phyloP scores from a whole-genome alignment of 2,329 filamentous ascomycete genomes.

The Sarocladiaceae sp. region DNA sequence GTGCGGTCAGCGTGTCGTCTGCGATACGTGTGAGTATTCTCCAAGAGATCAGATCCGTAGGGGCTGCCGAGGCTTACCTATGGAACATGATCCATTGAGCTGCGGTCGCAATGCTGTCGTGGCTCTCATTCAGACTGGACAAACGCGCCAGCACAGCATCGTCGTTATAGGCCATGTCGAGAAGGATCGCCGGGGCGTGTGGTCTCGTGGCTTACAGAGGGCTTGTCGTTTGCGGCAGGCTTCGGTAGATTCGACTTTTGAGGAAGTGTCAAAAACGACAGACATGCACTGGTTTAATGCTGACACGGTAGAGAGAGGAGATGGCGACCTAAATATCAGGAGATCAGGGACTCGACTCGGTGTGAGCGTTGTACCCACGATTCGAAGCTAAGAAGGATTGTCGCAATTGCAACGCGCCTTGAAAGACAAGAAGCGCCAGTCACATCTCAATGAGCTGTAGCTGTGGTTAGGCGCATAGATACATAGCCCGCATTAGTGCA shows the following conservation, averaged over 20 bases:
- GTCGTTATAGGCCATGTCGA: slow-evolving; percentile 85
- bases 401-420: not conserved
- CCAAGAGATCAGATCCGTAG: not conserved
- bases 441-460: not conserved
- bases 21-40: slow-evolving; percentile 10
- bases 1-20: slow-evolving; percentile 92
- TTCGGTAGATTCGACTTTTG: too few species aligned
- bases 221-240: too few species aligned
- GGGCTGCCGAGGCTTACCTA: slow-evolving; percentile 54
- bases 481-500: slow-evolving; percentile 9
- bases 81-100: slow-evolving; percentile 99
- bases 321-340: too few species aligned
- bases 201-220: too few species aligned
- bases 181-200: not conserved
- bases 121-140: slow-evolving; percentile 91
- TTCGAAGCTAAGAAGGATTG: not conserved
- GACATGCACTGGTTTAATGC: too few species aligned
- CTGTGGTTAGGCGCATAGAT: not conserved
- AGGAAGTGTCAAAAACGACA: too few species aligned
- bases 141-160: slow-evolving; percentile 94
- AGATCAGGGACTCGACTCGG: too few species aligned
- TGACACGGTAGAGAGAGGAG: too few species aligned
- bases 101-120: slow-evolving; percentile 93
- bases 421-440: not conserved
- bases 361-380: too few species aligned